Base-by-base conservation (phyloP, 2,329 filamentous ascomycete genomes). In the Botrytis medusae region DNA sequence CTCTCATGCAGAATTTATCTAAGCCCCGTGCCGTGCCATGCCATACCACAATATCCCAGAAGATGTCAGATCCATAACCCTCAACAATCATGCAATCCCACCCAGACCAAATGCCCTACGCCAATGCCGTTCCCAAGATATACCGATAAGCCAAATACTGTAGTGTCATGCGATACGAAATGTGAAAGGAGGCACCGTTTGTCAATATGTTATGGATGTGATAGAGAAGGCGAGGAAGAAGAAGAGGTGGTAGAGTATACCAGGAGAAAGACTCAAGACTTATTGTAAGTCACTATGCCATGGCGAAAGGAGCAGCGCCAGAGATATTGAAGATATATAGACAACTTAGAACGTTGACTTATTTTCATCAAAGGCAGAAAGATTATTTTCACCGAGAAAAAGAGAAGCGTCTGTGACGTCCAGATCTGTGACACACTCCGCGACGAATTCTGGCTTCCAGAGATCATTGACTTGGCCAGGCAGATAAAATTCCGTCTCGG, bases 251-350 rank as follows among this genome's bases (percentile, higher is more conserved):
- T 54, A 12, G 12, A 8, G 2, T 29, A 18, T 6, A 29, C 51
- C 10, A 54, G 25, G 29, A 57, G 2, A 16, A 25, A n/a, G n/a
- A 54, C n/a, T 1, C 0, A 6, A 29, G 14, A 18, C 4, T 1
- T 8, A 29, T 29, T 29, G 14, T 14, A 3, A n/a, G 5, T 29
- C 2, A 57, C 14, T 57, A 3, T 29, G 6, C 2, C 14, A 0
- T 18, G n/a, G n/a, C 0, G 51, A 57, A 57, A 16, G 5, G 6
- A 29, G 29, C 7, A 29, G 51, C 9, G 51, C 16, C 6, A 3
- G 9, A 34, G 29, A 18, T 48, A 3, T 34, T 57, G 7, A 57
- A 8, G 6, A 29, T 29, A 25, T 8, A 65, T 1, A 4, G 46
- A 25, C 2, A 14, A 48, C 29, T 9, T 48, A 65, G 4, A 48